These are phyloP conservation scores for Penicillium fuscoglaucum DNA, from an alignment of 2,329 filamentous ascomycete genomes.

Conservation along the genomic window DNA sequence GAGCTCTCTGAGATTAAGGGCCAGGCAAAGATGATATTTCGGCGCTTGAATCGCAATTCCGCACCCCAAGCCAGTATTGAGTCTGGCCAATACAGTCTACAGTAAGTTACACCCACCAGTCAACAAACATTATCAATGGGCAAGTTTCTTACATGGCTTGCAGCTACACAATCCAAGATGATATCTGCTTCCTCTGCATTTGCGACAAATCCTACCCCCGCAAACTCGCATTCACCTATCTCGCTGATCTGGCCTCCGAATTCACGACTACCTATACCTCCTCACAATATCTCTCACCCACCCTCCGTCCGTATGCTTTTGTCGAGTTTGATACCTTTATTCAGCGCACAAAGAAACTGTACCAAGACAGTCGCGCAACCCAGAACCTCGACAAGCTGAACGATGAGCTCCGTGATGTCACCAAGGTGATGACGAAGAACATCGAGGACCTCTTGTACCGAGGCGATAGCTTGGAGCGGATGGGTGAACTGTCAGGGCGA, in stretches of 20 bases:
- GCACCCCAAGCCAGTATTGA: conserved; percentile 92
- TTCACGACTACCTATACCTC: conserved; percentile 82
- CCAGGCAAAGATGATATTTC: conserved; percentile 87
- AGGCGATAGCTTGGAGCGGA: conserved; percentile 89
- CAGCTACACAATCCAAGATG: conserved; percentile 80
- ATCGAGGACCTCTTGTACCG: conserved; percentile 96
- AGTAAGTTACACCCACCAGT: conserved; percentile 58
- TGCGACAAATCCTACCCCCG: conserved; percentile 92
- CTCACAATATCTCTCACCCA: conserved; percentile 69
- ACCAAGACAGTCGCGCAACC: conserved; percentile 85
- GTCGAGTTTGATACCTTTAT: conserved; percentile 99
- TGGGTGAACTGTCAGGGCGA: conserved; percentile 90
- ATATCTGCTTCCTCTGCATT: conserved; percentile 89
- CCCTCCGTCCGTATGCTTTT: conserved; percentile 88
- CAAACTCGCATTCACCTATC: conserved; percentile 98
- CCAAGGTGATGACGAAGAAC: conserved; percentile 99
- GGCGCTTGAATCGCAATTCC: conserved; percentile 82
- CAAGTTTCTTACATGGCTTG: conserved; percentile 6
- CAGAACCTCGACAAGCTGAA: conserved; percentile 95
- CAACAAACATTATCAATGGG: neutral
- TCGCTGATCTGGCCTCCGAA: conserved; percentile 85
- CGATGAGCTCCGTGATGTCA: conserved; percentile 95
- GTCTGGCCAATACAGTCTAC: conserved; percentile 76
- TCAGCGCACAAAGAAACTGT: conserved; percentile 85
- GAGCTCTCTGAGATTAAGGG: conserved; percentile 84